Evolutionary conservation across 2,329 filamentous ascomycete species (phyloP).

Genomic region (Fusarium coicis): DNA sequence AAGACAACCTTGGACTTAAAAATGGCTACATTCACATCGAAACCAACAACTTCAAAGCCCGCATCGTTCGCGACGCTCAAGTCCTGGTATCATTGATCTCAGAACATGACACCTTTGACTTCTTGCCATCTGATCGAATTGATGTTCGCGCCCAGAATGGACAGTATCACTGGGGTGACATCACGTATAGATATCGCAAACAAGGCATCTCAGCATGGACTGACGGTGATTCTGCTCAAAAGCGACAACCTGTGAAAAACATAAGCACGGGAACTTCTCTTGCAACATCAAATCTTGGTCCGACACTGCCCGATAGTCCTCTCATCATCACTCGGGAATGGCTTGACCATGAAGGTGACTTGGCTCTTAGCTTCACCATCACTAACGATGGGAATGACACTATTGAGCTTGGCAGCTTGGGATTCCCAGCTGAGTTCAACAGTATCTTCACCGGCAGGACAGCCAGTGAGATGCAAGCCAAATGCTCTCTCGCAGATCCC

Average conservation of each 20-base stretch:
- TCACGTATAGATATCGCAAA: conserved; percentile 65
- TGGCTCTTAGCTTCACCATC: conserved; percentile 63
- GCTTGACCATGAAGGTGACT: conserved; percentile 59
- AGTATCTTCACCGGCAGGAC: conserved; percentile 67
- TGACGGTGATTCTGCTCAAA: conserved; percentile 57
- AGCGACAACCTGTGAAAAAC: conserved; percentile 47
- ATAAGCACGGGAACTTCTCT: conserved; percentile 38
- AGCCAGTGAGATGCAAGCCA: conserved; percentile 58
- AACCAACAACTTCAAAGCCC: conserved; percentile 55
- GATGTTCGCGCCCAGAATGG: conserved; percentile 58
- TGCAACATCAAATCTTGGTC: conserved; percentile 53
- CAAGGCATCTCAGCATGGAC: conserved; percentile 55
- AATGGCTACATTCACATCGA: conserved; percentile 54
- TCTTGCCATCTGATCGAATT: conserved; percentile 64
- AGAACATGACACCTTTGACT: conserved; percentile 59
- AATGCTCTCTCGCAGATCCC: conserved; percentile 67
- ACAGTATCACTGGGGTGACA: conserved; percentile 68
- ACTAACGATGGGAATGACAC: conserved; percentile 53
- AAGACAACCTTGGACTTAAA: conserved; percentile 49
- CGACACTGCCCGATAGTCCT: conserved; percentile 54
- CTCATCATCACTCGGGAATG: conserved; percentile 63
- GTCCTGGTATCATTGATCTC: conserved; percentile 61
- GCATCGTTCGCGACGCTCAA: conserved; percentile 57
- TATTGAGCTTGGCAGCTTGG: conserved; percentile 66
- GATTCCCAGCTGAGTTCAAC: conserved; percentile 70